Evolutionary conservation across 495 filamentous ascomycete genomes (phyloP), one percentile per base, ranked within the genome.

Genomic region (Podospora bellae-mahoneyi): DNA sequence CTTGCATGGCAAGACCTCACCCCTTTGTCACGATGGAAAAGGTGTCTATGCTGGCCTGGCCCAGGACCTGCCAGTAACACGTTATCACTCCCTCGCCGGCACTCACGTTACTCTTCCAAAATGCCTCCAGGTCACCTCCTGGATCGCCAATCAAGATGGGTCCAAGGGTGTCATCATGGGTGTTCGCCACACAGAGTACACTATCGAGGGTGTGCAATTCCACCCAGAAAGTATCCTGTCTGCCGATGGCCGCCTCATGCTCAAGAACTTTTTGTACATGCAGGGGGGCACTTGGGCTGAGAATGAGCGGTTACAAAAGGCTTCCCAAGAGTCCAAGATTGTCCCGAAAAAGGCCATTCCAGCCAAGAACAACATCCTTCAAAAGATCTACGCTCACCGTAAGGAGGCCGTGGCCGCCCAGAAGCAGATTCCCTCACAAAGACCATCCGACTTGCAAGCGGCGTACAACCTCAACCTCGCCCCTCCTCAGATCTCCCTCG

Each of bases 161-260:
- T 87, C 82, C 19, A 90, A 88, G 69, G 87, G 88, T 13, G 87
- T 98, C 59, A 99, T 99, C 69, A 98, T 98, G 95, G 95, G 95
- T 20, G 89, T 98, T 13, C 86, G 95, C 23, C 95, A 99, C 81
- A 97, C 96, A 79, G 85, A 94, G 74, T 88, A 91, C 73, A 83
- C 91, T 0, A 84, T 99, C 4, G 95, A 99, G 75, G 95, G 94
- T 34, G 93, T 98, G 19, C 95, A 99, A 76, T 99, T 97, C 77
- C 95, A 99, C 74, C 95, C 95, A 0, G 95, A 99, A 78, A 97
- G 94, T 75, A 99, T 99, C 64, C 79, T 99, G 32, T 97, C 95
- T 0, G 91, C 88, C 66, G 88, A 95, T 68, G 95, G 95, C 13
- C 90, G 92, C 32, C 75, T 84, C 9, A 97, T 99, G 92, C 85